These are phyloP conservation scores for Hsuehochloa calcarea DNA, from an alignment of 176 grass and related monocot species.

Conservation along the genomic window DNA sequence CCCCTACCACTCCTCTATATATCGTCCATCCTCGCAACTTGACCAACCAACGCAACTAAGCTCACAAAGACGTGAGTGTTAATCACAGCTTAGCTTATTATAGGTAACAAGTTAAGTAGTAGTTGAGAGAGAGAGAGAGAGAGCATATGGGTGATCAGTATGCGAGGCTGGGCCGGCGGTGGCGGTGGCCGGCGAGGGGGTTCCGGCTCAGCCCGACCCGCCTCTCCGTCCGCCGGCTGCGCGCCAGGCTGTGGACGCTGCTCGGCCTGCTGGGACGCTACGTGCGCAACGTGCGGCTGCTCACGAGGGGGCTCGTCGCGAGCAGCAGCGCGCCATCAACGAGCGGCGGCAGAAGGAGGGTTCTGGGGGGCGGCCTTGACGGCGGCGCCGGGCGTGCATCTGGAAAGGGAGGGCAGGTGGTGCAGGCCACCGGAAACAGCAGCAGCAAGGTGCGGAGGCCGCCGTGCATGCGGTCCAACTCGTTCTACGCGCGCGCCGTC, in stretches of 20 bases:
- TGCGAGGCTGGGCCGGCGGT: constrained; percentile 29
- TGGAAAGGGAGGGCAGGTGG: no score
- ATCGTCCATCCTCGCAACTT: constrained; percentile 26
- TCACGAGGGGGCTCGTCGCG: constrained; percentile 15
- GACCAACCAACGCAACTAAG: background rate
- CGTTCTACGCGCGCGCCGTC: constrained; percentile 53
- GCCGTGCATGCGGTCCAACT: constrained; percentile 54
- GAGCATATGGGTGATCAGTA: constrained; percentile 21
- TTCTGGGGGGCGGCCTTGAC: background rate
- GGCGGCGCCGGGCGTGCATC: no score
- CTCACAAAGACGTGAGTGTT: background rate
- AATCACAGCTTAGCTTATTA: background rate
- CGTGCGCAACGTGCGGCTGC: constrained; percentile 31
- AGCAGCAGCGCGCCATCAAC: background rate
- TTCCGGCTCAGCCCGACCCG: constrained; percentile 43
- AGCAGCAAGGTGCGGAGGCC: background rate
- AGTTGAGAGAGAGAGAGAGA: background rate
- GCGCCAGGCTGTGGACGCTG: constrained; percentile 44
- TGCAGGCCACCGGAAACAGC: background rate
- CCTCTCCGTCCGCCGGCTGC: constrained; percentile 37
- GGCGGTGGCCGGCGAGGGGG: constrained; percentile 36
- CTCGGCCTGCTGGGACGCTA: constrained; percentile 34
- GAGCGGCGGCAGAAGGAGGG: background rate
- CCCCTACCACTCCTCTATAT: constrained; percentile 25
- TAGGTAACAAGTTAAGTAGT: constrained; percentile 3